These are phyloP conservation scores for Butyriboletus regius DNA, from an alignment of 1,284 basidiomycete species.

Conservation along the genomic window DNA sequence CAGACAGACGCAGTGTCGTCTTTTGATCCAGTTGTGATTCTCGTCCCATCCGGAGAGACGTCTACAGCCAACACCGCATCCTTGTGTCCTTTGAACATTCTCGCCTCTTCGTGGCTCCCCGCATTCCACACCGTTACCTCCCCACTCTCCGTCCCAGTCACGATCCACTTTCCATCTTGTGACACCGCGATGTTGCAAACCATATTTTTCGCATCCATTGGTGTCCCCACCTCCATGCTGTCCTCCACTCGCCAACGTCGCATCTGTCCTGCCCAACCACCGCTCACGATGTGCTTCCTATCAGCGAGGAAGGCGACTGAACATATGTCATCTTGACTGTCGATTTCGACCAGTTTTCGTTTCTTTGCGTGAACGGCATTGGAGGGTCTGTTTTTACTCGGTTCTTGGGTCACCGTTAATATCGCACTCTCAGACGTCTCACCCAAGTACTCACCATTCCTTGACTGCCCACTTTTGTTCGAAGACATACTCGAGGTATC, in stretches of 20 bases:
- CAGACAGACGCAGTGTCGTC: constrained; percentile 9
- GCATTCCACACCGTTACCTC: constrained; percentile 3
- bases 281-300: constrained; percentile 2
- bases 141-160: background rate
- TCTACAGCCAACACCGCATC: background rate
- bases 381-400: background rate
- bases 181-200: constrained; percentile 2
- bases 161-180: constrained; percentile 6
- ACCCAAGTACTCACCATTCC: background rate
- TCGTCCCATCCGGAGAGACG: constrained; percentile 5
- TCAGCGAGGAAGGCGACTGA: constrained; percentile 3
- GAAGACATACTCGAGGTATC: background rate
- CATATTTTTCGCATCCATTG: background rate
- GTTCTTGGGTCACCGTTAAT: background rate
- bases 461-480: background rate
- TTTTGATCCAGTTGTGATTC: constrained; percentile 4
- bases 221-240: constrained; percentile 1
- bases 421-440: background rate
- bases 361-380: background rate
- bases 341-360: background rate
- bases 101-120: background rate
- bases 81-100: background rate
- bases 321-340: background rate
- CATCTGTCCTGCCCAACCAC: background rate
- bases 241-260: constrained; percentile 8